These are phyloP conservation scores for Rubroboletus satanas DNA, from an alignment of 768 basidiomycete species.

Conservation along the genomic window DNA sequence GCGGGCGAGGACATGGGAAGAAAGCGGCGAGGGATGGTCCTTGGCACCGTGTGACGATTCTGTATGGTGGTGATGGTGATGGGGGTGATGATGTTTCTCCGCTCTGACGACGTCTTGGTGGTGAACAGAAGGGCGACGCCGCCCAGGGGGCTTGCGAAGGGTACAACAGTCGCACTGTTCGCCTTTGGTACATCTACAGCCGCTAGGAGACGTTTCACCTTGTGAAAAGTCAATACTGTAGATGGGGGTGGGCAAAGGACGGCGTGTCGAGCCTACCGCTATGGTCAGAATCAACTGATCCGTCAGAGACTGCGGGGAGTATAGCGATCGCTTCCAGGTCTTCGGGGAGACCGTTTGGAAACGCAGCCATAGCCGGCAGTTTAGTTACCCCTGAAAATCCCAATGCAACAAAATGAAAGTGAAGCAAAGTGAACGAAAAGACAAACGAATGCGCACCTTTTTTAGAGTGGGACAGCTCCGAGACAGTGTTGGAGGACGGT, in stretches of 20 bases:
- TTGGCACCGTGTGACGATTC: slow-evolving; percentile 13
- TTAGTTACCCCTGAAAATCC: slow-evolving; percentile 47
- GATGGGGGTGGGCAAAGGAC: slow-evolving; percentile 36
- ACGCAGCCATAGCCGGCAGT: slow-evolving; percentile 69
- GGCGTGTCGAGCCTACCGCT: slow-evolving; percentile 58
- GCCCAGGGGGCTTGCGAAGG: slow-evolving; percentile 43
- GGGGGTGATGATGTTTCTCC: slow-evolving; percentile 18
- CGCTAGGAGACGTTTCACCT: slow-evolving; percentile 44
- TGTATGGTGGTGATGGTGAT: slow-evolving; percentile 13
- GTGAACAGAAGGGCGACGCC: slow-evolving; percentile 31
- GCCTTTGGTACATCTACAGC: slow-evolving; percentile 45
- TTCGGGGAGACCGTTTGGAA: slow-evolving; percentile 73
- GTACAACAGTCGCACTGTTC: slow-evolving; percentile 57
- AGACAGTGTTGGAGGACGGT: slow-evolving; percentile 14
- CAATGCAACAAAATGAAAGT: slow-evolving; percentile 42
- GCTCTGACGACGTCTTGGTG: slow-evolving; percentile 28
- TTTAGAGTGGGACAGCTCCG: slow-evolving; percentile 39
- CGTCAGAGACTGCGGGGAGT: slow-evolving; percentile 40
- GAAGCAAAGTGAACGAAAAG: too few relatives aligned
- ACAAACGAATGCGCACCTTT: slow-evolving; percentile 52
- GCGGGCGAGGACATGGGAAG: slow-evolving; percentile 54
- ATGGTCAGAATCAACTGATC: slow-evolving; percentile 58
- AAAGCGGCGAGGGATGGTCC: slow-evolving; percentile 24
- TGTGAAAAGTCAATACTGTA: slow-evolving; percentile 43
- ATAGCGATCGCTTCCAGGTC: slow-evolving; percentile 54